phyloP scores from a whole-genome alignment of 116 monocot genomes.

The Phalaenopsis hybrid region DNA sequence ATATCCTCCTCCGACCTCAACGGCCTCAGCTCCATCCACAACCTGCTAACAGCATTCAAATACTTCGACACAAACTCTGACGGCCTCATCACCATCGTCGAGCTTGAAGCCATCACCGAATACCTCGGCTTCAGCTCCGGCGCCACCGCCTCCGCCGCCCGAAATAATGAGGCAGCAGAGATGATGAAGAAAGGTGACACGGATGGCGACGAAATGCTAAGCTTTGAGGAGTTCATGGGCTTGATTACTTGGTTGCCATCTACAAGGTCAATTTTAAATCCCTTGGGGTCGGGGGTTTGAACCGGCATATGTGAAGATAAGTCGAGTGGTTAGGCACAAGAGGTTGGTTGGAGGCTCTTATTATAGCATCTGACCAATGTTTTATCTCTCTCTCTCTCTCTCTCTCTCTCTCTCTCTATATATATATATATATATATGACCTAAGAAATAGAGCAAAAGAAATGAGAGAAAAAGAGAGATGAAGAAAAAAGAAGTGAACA shows the following conservation, averaged over 20 bases:
- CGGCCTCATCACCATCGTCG: slow-evolving; percentile 30
- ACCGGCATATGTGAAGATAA: background rate
- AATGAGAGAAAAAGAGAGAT: no score
- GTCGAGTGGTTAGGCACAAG: no score
- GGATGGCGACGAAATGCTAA: slow-evolving; percentile 22
- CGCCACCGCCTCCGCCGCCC: background rate
- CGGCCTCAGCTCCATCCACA: slow-evolving; percentile 27
- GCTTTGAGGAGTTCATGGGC: slow-evolving; percentile 32
- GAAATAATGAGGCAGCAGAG: background rate
- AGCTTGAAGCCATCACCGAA: slow-evolving; percentile 34
- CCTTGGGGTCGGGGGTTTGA: background rate
- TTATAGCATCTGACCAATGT: no score
- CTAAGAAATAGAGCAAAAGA: no score
- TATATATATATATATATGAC: no score
- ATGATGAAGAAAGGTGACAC: slow-evolving; percentile 25
- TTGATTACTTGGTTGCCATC: slow-evolving; percentile 14
- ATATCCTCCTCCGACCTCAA: slow-evolving; percentile 18
- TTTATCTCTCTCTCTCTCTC: no score
- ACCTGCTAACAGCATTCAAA: slow-evolving; percentile 40
- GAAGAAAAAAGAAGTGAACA: no score
- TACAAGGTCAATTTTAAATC: no score
- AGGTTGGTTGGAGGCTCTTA: no score
- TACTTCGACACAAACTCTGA: slow-evolving; percentile 52
- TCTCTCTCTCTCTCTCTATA: no score
- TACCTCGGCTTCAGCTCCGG: slow-evolving; percentile 33